Evolutionary conservation across 1,284 basidiomycete genomes (phyloP), one percentile per base, ranked within the genome.

Genomic region (Stygiomarasmius scandens): DNA sequence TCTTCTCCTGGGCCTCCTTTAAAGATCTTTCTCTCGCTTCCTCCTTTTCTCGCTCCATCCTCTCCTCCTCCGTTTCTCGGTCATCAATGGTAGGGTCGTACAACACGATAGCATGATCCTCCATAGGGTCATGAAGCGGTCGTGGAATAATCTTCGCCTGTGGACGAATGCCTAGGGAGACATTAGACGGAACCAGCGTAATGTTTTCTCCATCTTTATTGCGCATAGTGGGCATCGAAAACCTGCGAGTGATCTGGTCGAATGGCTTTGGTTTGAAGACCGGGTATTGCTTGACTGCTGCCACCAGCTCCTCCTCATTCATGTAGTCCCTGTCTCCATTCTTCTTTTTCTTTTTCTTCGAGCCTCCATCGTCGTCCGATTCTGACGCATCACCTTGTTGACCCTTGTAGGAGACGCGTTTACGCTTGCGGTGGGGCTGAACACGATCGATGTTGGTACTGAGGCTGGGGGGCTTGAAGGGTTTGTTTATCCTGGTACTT

Each of bases 1-100:
- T 82, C 73, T 88, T 89, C 67, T 85, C 84, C 58, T 77, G 77
- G 1, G 85, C 87, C 60, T 90, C 89, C 59, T 86, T 84, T 51
- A 78, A 77, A 6, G 83, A 82, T 56, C 78, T 82, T 64, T 82
- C 82, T 66, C 82, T 88, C 44, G 81, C 86, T 64, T 90, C 90
- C 63, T 87, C 83, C 67, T 86, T 87, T 67, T 86, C 80, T 32
- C 87, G 76, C 62, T 84, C 87, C 70, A 77, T 86, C 71, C 74
- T 81, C 72, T 93, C 91, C 67, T 93, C 91, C 60, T 93, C 90
- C 0, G 92, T 93, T 67, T 96, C 95, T 65, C 88, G 77, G 67
- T 92, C 90, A 69, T 99, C 96, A 48, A 97, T 87, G 0, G 96
- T 99, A 0, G 96, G 96, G 68, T 99, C 96, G 70, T 95, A 99